A percentile compares a stretch with the other conserved stretches of the same genome.
These are phyloP conservation scores for Deakozyma indianensis DNA, from an alignment of 805 yeast genomes.

Conservation along the genomic window DNA sequence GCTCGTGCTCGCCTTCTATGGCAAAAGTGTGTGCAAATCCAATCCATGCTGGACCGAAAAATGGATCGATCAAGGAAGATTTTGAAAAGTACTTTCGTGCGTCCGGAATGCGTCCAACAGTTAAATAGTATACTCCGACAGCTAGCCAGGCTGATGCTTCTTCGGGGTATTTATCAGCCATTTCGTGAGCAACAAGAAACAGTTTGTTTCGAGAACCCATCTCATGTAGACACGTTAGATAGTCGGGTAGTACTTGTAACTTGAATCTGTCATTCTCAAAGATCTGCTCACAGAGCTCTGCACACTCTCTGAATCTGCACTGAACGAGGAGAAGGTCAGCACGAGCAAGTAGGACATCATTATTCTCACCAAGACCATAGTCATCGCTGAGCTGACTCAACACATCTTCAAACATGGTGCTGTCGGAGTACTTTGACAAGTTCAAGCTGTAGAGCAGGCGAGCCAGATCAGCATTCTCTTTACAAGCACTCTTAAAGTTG, in stretches of 20 bases:
- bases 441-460: constrained; percentile 60
- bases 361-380: constrained; percentile 52
- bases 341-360: constrained; percentile 51
- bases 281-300: constrained; percentile 50
- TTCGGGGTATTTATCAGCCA: constrained; percentile 74
- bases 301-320: constrained; percentile 66
- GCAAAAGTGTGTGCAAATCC: constrained; percentile 98
- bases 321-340: constrained; percentile 62
- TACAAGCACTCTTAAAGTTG: constrained; percentile 41
- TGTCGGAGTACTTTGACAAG: constrained; percentile 54
- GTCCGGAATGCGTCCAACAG: constrained; percentile 57
- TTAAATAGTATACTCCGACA: constrained; percentile 77
- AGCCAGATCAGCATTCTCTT: constrained; percentile 59
- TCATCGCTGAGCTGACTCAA: constrained; percentile 54
- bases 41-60: constrained; percentile 91
- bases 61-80: constrained; percentile 78
- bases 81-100: constrained; percentile 81
- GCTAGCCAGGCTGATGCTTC: constrained; percentile 83
- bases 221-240: constrained; percentile 75
- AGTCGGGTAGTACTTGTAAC: constrained; percentile 57
- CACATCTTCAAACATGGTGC: constrained; percentile 46
- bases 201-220: constrained; percentile 69
- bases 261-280: constrained; percentile 47
- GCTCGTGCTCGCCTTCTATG: constrained; percentile 97
- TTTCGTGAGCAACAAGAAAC: constrained; percentile 65